Evolutionary conservation across 129 eudicot genomes (phyloP).

Genomic region (Smallanthus sonchifolius): DNA sequence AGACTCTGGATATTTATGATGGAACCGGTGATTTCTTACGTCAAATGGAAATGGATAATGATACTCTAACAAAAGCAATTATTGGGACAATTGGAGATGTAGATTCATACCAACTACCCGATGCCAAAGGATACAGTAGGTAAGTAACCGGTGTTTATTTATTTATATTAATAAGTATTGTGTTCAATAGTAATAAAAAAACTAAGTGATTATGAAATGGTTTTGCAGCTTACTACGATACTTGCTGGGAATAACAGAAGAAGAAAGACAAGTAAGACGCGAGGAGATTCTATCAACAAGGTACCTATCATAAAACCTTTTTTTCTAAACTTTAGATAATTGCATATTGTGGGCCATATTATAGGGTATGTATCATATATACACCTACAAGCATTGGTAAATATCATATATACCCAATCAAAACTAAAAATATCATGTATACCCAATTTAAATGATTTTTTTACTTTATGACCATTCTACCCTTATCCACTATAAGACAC

Average conservation of each 20-base stretch:
- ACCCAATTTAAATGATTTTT: no score
- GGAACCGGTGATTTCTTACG: conserved; percentile 73
- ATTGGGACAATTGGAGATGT: conserved; percentile 99
- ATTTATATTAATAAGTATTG: neutral
- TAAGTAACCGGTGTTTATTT: conserved; percentile 21
- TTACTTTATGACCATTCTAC: no score
- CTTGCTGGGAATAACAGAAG: conserved; percentile 82
- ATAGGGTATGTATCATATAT: no score
- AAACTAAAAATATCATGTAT: no score
- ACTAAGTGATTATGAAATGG: neutral
- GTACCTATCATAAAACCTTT: conserved; percentile 27
- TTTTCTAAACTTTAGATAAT: neutral
- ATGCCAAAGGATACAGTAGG: conserved; percentile 99
- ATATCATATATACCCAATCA: no score
- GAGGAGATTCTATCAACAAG: conserved; percentile 94
- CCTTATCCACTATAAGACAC: no score
- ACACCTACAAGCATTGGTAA: no score
- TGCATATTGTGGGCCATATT: neutral
- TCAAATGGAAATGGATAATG: conserved; percentile 82
- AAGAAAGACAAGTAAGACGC: conserved; percentile 83
- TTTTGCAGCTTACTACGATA: conserved; percentile 72
- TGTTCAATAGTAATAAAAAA: neutral
- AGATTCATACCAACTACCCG: conserved; percentile 92
- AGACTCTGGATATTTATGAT: conserved; percentile 90
- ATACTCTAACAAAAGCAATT: conserved; percentile 90